These are phyloP conservation scores for Penicillium sp. DNA, from an alignment of 2,329 filamentous ascomycete species.

Conservation along the genomic window DNA sequence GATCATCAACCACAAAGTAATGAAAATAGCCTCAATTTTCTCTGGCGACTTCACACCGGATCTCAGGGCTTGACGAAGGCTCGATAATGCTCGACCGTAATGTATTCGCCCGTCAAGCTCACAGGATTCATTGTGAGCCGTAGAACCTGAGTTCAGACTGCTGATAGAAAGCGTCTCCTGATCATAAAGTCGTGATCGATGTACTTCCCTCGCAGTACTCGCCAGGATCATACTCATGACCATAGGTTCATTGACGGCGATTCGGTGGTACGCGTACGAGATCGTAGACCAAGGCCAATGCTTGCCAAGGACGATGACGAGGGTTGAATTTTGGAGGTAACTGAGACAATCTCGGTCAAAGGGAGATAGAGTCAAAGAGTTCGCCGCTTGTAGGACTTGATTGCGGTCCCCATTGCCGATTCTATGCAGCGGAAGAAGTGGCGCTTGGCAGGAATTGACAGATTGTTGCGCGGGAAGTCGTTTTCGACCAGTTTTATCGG, in stretches of 20 bases:
- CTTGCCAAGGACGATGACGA: slow-evolving; percentile 37
- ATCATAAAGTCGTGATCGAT: slow-evolving; percentile 31
- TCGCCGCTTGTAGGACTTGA: slow-evolving; percentile 29
- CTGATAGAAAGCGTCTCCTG: slow-evolving; percentile 14
- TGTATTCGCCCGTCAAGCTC: slow-evolving; percentile 32
- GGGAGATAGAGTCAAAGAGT: slow-evolving; percentile 30
- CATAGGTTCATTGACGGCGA: slow-evolving; percentile 36
- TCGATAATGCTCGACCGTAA: slow-evolving; percentile 35
- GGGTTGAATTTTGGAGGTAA: slow-evolving; percentile 34
- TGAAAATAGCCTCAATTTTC: slow-evolving; percentile 36
- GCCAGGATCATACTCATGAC: slow-evolving; percentile 40
- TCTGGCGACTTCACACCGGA: slow-evolving; percentile 33
- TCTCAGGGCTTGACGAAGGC: slow-evolving; percentile 32
- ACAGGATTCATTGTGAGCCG: slow-evolving; percentile 17
- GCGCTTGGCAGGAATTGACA: background rate
- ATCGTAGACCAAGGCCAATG: slow-evolving; percentile 39
- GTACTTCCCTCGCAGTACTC: slow-evolving; percentile 33
- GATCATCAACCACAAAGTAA: slow-evolving; percentile 39
- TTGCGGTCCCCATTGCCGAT: slow-evolving; percentile 5
- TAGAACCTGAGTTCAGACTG: background rate
- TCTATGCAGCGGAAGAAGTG: slow-evolving; percentile 20
- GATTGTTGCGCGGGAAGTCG: slow-evolving; percentile 1
- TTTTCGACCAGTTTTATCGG: background rate
- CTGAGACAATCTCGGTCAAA: slow-evolving; percentile 34
- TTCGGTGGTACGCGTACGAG: slow-evolving; percentile 36